phyloP scores from a whole-genome alignment of 1,139 yeast genomes.

The Suhomyces choctaworum region DNA sequence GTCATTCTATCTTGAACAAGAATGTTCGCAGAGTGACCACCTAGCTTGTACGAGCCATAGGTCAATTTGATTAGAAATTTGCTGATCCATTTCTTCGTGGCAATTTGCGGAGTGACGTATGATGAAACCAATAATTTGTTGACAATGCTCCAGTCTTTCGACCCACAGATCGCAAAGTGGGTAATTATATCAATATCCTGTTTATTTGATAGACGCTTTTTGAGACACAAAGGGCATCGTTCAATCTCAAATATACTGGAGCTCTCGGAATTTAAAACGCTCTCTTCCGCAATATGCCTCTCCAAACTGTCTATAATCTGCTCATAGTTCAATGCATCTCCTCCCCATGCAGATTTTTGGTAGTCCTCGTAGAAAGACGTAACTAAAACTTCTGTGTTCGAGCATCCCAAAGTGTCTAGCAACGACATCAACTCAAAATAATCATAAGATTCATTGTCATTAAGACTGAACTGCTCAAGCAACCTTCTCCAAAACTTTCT shows the following conservation, averaged over 20 bases:
- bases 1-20: constrained; percentile 89
- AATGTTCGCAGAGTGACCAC: constrained; percentile 91
- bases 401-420: constrained; percentile 64
- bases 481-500: constrained; percentile 71
- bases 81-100: constrained; percentile 86
- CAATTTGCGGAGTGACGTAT: constrained; percentile 78
- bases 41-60: constrained; percentile 83
- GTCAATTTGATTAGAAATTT: constrained; percentile 80
- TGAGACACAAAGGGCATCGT: constrained; percentile 75
- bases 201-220: constrained; percentile 56
- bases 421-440: constrained; percentile 57
- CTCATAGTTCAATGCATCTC: constrained; percentile 54
- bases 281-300: constrained; percentile 26
- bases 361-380: constrained; percentile 44
- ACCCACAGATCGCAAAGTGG: constrained; percentile 85
- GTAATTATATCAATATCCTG: constrained; percentile 70
- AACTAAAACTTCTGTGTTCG: constrained; percentile 50
- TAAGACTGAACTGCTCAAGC: constrained; percentile 53
- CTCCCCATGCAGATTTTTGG: constrained; percentile 50
- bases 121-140: constrained; percentile 65
- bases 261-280: constrained; percentile 11
- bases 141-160: constrained; percentile 73
- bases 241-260: constrained; percentile 55
- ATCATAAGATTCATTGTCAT: constrained; percentile 43
- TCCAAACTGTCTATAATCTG: constrained; percentile 63